phyloP scores from a whole-genome alignment of 495 filamentous ascomycete species.

The Aspergillus carlsbadensis region DNA sequence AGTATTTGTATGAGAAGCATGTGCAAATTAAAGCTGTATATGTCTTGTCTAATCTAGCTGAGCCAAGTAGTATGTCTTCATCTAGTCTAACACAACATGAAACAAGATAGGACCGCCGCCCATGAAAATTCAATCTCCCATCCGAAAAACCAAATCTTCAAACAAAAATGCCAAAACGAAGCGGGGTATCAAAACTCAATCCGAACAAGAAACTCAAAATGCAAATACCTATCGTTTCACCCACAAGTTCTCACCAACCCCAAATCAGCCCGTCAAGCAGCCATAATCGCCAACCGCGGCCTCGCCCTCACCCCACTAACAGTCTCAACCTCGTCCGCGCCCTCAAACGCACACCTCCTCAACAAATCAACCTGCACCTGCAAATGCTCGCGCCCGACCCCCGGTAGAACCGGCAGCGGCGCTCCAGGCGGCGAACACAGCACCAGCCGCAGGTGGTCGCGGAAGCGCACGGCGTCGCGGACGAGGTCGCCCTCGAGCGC shows the following conservation, averaged over 20 bases:
- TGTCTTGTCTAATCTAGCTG: neutral
- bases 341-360: neutral
- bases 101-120: neutral
- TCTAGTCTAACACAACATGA: neutral
- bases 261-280: slow-evolving; percentile 6
- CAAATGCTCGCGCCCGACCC: neutral
- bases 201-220: too few species aligned
- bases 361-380: neutral
- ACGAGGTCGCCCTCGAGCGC: slow-evolving; percentile 30
- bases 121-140: neutral
- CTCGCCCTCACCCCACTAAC: neutral
- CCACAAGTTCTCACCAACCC: too few species aligned
- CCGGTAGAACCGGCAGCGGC: neutral
- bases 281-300: slow-evolving; percentile 21
- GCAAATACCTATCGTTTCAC: too few species aligned
- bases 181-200: too few species aligned
- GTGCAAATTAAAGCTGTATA: neutral
- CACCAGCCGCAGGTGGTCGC: slow-evolving; percentile 28
- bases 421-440: slow-evolving; percentile 21
- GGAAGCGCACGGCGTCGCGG: slow-evolving; percentile 29
- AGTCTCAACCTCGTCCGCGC: neutral
- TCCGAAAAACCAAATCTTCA: too few species aligned
- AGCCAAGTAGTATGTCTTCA: neutral
- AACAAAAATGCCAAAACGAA: neutral
- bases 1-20: too few species aligned